Conservation (phyloP, 2,329 filamentous ascomycete genomes). For the Colletotrichum sansevieriae region DNA sequence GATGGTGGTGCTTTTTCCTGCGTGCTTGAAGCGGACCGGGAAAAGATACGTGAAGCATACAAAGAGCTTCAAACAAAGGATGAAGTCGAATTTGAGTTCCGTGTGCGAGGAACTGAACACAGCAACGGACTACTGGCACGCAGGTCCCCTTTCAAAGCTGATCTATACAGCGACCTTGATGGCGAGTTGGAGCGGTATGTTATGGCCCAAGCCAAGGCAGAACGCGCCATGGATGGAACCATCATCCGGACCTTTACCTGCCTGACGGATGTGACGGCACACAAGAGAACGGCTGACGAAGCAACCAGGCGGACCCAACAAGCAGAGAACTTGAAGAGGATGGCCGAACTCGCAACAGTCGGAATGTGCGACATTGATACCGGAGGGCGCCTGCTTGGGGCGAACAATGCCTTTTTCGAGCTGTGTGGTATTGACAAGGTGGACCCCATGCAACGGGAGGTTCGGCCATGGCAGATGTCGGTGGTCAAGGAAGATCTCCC, state of each 20-base stretch:
- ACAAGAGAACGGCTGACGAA: constrained; percentile 63
- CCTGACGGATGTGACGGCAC: constrained; percentile 64
- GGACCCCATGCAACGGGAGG: constrained; percentile 52
- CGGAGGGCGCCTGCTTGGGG: constrained; percentile 62
- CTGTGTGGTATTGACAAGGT: constrained; percentile 63
- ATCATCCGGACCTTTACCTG: constrained; percentile 62
- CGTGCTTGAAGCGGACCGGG: constrained; percentile 61
- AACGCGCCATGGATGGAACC: constrained; percentile 57
- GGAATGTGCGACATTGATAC: constrained; percentile 68
- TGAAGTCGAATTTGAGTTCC: constrained; percentile 62
- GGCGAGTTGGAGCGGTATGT: constrained; percentile 57
- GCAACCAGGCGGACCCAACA: constrained; percentile 64
- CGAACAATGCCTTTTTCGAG: constrained; percentile 67
- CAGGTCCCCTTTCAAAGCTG: constrained; percentile 42
- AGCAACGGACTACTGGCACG: constrained; percentile 24
- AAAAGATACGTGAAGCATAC: constrained; percentile 56
- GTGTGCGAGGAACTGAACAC: constrained; percentile 49
- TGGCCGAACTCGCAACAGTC: constrained; percentile 67
- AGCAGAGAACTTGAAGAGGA: constrained; percentile 65
- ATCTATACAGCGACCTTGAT: constrained; percentile 47
- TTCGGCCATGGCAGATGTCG: constrained; percentile 60
- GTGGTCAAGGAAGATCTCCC: constrained; percentile 60
- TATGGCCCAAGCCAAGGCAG: constrained; percentile 61
- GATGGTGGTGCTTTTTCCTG: constrained; percentile 57
- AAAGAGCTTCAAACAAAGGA: constrained; percentile 54